Conservation (phyloP, 2,329 filamentous ascomycete genomes). For the Pseudogymnoascus sp. region DNA sequence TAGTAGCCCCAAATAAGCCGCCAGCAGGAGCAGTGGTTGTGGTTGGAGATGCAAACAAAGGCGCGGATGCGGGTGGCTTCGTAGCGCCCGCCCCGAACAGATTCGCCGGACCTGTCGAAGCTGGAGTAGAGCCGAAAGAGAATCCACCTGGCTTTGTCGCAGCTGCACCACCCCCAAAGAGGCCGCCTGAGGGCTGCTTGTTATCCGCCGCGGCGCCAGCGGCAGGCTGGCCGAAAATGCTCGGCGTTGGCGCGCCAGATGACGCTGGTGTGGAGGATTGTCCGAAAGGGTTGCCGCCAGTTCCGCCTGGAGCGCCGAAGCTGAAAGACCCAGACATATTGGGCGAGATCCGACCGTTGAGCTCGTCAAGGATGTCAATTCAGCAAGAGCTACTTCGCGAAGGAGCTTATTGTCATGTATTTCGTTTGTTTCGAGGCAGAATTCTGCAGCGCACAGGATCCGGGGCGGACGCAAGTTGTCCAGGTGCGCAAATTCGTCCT, state of each 20-base stretch:
- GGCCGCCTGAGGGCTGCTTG: neutral
- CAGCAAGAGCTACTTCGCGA: neutral
- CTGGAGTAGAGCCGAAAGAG: slow-evolving; percentile 10
- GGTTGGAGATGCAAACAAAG: slow-evolving; percentile 20
- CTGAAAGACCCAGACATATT: slow-evolving; percentile 26
- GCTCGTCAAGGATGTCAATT: neutral
- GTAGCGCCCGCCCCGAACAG: neutral
- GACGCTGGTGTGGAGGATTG: slow-evolving; percentile 16
- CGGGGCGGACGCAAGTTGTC: neutral
- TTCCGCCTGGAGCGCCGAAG: slow-evolving; percentile 25
- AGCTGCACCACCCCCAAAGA: slow-evolving; percentile 11
- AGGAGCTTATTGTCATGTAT: slow-evolving; percentile 4
- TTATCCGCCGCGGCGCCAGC: neutral
- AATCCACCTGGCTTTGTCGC: neutral
- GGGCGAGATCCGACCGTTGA: neutral
- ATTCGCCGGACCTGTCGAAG: slow-evolving; percentile 12
- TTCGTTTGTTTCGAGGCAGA: neutral
- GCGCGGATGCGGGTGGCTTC: slow-evolving; percentile 12
- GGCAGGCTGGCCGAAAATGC: slow-evolving; percentile 27
- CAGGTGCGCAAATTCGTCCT: neutral
- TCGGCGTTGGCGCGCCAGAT: slow-evolving; percentile 17
- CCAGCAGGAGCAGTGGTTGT: slow-evolving; percentile 23
- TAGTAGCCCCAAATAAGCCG: slow-evolving; percentile 17
- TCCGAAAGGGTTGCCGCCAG: slow-evolving; percentile 6
- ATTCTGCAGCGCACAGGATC: neutral